A percentile compares a stretch with the other conserved stretches of the same genome.
phyloP scores from a whole-genome alignment of 345 rosid genomes.

The Triadica sebifera region DNA sequence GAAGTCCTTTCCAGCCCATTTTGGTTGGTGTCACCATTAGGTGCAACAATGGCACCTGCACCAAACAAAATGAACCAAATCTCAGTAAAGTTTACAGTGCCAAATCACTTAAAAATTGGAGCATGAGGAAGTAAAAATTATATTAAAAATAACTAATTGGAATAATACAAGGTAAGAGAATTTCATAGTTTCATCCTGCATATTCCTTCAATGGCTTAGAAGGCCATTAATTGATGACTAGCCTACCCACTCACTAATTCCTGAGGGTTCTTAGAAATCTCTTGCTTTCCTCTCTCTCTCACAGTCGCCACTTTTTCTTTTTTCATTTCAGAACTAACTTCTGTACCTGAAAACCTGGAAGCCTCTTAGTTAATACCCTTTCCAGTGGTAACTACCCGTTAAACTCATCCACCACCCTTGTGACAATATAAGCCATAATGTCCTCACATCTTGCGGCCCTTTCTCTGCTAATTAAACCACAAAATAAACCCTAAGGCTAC shows the following conservation, averaged over 20 bases:
- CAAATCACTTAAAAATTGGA: no score
- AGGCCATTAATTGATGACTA: background rate
- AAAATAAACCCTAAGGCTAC: background rate
- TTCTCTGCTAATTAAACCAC: background rate
- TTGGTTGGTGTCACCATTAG: slow-evolving; percentile 37
- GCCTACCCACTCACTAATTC: no score
- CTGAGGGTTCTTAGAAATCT: no score
- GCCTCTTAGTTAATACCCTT: no score
- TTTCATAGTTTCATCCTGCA: background rate
- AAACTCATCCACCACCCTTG: background rate
- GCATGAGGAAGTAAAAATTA: no score
- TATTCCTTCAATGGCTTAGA: background rate
- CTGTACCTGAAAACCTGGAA: no score
- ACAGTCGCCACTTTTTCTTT: no score
- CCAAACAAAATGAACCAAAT: background rate
- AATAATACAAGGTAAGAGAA: no score
- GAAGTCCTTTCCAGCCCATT: slow-evolving; percentile 38
- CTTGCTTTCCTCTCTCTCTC: no score
- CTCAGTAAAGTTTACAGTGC: no score
- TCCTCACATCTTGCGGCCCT: background rate
- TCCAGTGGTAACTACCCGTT: no score
- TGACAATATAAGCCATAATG: background rate
- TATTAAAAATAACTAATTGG: background rate
- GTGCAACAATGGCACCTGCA: slow-evolving; percentile 42
- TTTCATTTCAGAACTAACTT: no score